Percentiles rank a stretch among this genome's conserved stretches.
phyloP scores from a whole-genome alignment of 495 filamentous ascomycete genomes.

The Penicillium angulare region DNA sequence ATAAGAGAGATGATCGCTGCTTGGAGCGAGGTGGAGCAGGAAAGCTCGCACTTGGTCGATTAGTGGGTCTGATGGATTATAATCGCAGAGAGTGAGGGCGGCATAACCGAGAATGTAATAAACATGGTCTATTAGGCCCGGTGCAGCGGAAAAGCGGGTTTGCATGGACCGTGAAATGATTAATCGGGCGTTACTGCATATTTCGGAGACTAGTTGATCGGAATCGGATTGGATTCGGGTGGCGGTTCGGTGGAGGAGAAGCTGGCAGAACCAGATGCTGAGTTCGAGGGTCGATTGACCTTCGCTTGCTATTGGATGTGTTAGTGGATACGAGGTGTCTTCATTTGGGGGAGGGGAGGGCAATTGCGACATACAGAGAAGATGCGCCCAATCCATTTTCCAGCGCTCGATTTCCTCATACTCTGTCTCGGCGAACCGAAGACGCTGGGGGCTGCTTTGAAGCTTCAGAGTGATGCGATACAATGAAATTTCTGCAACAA shows the following conservation, averaged over 20 bases:
- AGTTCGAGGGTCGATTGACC: conserved; percentile 35
- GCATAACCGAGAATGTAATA: conserved; percentile 42
- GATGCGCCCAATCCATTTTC: conserved; percentile 42
- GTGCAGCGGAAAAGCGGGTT: conserved; percentile 28
- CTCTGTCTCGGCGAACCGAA: conserved; percentile 29
- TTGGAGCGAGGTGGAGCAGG: conserved; percentile 37
- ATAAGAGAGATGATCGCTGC: conserved; percentile 38
- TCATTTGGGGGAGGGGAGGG: background rate
- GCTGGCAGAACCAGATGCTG: conserved; percentile 40
- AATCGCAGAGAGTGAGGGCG: conserved; percentile 42
- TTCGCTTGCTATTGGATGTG: conserved; percentile 22
- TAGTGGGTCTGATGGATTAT: conserved; percentile 33
- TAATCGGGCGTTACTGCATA: conserved; percentile 33
- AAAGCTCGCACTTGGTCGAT: conserved; percentile 39
- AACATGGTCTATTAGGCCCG: conserved; percentile 36
- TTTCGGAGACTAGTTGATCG: conserved; percentile 30
- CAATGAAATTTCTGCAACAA: conserved; percentile 40
- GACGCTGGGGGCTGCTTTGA: conserved; percentile 29
- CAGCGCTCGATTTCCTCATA: conserved; percentile 41
- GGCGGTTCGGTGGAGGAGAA: conserved; percentile 37
- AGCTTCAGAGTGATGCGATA: conserved; percentile 33
- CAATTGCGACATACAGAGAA: conserved; percentile 24
- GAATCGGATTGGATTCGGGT: conserved; percentile 26
- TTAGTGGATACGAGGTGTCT: conserved; percentile 7
- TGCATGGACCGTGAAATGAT: conserved; percentile 38